phyloP scores from a whole-genome alignment of 1,284 basidiomycete genomes.

The Mrakiaceae sp. region DNA sequence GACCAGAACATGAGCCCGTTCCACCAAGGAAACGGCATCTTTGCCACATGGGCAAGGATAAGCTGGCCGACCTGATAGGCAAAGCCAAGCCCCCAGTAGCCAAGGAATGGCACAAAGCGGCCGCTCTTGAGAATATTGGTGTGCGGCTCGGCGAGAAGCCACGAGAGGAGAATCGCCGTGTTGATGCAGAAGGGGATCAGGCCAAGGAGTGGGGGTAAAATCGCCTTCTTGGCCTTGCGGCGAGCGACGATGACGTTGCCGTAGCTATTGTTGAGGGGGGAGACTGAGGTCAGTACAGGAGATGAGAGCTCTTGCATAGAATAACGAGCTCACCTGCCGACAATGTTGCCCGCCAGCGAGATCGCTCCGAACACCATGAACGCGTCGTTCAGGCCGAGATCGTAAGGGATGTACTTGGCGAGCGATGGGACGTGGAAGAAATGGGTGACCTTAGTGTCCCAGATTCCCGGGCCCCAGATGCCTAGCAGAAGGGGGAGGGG shows the following conservation, averaged over 20 bases:
- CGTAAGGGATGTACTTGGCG: constrained; percentile 39
- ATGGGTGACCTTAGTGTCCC: constrained; percentile 63
- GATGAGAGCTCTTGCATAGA: background rate
- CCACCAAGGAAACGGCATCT: constrained; percentile 71
- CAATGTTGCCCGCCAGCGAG: constrained; percentile 71
- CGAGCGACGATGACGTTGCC: constrained; percentile 56
- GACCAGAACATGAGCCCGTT: constrained; percentile 80
- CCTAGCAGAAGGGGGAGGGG: constrained; percentile 9
- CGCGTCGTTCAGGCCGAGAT: constrained; percentile 63
- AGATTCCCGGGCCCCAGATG: constrained; percentile 57
- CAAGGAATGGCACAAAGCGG: constrained; percentile 74
- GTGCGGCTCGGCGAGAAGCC: constrained; percentile 55
- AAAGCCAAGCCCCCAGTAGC: constrained; percentile 79
- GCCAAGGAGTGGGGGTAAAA: constrained; percentile 52
- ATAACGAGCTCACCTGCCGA: constrained; percentile 45
- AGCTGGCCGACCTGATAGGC: constrained; percentile 80
- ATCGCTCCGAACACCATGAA: constrained; percentile 74
- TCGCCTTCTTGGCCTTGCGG: constrained; percentile 37
- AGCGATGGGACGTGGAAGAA: constrained; percentile 47
- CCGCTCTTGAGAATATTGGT: constrained; percentile 42
- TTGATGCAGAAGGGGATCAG: constrained; percentile 71
- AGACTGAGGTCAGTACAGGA: background rate
- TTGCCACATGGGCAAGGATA: constrained; percentile 87
- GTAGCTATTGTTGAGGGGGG: constrained; percentile 43
- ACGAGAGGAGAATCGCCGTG: constrained; percentile 57